Conservation (phyloP, 805 yeast genomes). For the Hanseniaspora clermontiae region DNA sequence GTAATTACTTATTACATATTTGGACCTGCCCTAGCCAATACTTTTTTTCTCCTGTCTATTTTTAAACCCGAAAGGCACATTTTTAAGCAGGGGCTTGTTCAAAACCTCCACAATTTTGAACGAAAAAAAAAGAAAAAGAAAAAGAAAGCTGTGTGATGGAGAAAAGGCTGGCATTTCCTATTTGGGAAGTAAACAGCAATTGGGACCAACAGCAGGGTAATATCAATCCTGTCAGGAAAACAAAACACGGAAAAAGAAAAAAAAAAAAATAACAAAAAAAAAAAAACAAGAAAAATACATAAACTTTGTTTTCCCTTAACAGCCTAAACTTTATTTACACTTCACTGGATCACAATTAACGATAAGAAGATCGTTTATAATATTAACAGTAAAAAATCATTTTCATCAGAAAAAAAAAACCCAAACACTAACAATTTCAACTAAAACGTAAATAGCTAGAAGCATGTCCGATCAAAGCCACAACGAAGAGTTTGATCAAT, state of each 20-base stretch:
- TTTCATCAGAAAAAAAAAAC: neutral
- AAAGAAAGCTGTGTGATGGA: too few relatives aligned
- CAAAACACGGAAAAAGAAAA: neutral
- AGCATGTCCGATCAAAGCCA: constrained; percentile 1
- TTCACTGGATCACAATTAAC: too few relatives aligned
- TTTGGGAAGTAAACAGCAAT: neutral
- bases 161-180: neutral
- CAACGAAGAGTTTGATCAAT: constrained; percentile 1
- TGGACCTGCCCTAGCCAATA: neutral
- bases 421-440: neutral
- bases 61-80: neutral
- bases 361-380: too few relatives aligned
- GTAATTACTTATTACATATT: too few relatives aligned
- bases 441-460: too few relatives aligned
- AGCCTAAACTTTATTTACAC: neutral
- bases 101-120: too few relatives aligned
- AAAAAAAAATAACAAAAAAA: too few relatives aligned
- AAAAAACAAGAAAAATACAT: neutral
- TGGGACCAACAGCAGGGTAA: neutral
- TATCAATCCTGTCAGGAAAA: too few relatives aligned
- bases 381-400: neutral
- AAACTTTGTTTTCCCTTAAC: neutral
- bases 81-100: neutral
- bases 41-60: neutral
- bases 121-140: too few relatives aligned